Conservation (phyloP, 148 eudicot genomes). For the Vaccinium myrtillus region DNA sequence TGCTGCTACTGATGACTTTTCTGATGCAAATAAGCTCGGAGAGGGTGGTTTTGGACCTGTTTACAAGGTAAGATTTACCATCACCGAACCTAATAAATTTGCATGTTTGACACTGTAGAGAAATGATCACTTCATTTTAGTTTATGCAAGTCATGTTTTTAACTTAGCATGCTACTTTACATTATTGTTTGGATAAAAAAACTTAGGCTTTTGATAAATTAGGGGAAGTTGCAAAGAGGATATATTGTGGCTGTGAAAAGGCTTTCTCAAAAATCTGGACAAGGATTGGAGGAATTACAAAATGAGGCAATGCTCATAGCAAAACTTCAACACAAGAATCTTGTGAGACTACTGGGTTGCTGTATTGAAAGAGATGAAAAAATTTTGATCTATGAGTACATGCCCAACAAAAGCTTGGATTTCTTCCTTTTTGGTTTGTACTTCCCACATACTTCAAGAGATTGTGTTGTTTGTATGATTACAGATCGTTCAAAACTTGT, state of each 20-base stretch:
- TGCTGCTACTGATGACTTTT: not conserved
- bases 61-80: not conserved
- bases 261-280: not conserved
- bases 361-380: constrained; percentile 9
- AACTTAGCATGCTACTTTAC: not conserved
- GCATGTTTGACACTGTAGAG: not conserved
- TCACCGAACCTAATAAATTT: not conserved
- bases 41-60: not conserved
- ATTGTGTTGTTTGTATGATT: not conserved
- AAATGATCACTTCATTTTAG: no score
- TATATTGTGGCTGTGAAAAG: not conserved
- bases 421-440: constrained; percentile 3
- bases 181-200: not conserved
- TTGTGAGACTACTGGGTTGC: constrained; percentile 13
- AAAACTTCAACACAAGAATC: constrained; percentile 14
- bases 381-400: constrained; percentile 10
- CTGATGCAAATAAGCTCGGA: constrained; percentile 8
- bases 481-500: not conserved
- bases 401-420: constrained; percentile 16
- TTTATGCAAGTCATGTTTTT: not conserved
- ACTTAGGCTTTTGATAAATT: not conserved
- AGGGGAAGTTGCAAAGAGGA: not conserved
- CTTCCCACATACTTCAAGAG: not conserved
- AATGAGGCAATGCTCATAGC: constrained; percentile 2
- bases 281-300: constrained; percentile 8